phyloP scores from a whole-genome alignment of 2,329 filamentous ascomycete genomes.

The Fusarium sterilihyphosum region DNA sequence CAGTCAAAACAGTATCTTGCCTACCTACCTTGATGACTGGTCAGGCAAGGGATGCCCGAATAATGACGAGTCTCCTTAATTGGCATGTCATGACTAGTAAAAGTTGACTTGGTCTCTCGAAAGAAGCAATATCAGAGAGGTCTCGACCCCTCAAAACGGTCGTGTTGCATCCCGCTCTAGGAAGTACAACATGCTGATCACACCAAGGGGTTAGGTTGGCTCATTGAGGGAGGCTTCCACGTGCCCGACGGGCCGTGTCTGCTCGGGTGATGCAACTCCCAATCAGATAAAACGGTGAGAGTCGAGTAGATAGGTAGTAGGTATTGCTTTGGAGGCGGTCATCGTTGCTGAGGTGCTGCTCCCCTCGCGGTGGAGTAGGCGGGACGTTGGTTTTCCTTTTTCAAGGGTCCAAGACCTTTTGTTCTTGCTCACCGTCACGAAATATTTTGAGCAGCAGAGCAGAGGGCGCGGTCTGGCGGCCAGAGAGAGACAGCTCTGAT shows the following conservation, averaged over 20 bases:
- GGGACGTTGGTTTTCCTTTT: background rate
- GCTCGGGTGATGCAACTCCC: constrained; percentile 32
- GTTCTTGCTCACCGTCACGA: constrained; percentile 9
- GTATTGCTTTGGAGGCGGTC: constrained; percentile 14
- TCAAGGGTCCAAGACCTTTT: constrained; percentile 14
- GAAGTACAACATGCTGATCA: constrained; percentile 30
- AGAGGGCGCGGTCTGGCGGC: constrained; percentile 31
- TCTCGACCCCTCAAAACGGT: constrained; percentile 21
- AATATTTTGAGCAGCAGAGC: background rate
- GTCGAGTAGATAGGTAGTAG: too few species aligned
- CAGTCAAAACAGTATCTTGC: background rate
- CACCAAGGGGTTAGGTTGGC: constrained; percentile 20
- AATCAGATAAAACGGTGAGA: constrained; percentile 19
- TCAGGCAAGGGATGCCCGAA: background rate
- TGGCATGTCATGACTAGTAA: constrained; percentile 10
- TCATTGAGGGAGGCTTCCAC: constrained; percentile 27
- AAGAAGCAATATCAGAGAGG: constrained; percentile 11
- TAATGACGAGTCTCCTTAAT: constrained; percentile 1
- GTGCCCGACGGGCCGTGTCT: constrained; percentile 30
- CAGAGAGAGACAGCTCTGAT: constrained; percentile 3
- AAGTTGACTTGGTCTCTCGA: background rate
- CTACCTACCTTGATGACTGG: constrained; percentile 5
- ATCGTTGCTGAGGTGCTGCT: background rate
- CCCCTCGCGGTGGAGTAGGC: background rate
- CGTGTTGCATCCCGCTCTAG: constrained; percentile 23